These are phyloP conservation scores for Vanrija pseudolonga DNA, from an alignment of 1,284 basidiomycete species.

Conservation along the genomic window DNA sequence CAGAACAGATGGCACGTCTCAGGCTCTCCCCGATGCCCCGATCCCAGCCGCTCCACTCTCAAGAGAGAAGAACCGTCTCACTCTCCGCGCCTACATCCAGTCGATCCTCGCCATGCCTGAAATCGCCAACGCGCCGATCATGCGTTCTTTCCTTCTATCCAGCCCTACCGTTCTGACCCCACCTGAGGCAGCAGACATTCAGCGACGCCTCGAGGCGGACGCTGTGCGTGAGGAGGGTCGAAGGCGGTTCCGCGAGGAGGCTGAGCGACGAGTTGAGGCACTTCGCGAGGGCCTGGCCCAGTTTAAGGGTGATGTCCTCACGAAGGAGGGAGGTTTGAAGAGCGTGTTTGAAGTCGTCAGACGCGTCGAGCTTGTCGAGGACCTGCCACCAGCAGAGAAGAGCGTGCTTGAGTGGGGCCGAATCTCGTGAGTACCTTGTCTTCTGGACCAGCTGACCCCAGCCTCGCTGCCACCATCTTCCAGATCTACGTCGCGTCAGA, in stretches of 20 bases:
- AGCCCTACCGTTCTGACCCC: constrained; percentile 67
- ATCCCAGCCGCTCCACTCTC: constrained; percentile 57
- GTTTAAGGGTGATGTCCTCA: constrained; percentile 88
- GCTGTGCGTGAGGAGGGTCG: constrained; percentile 82
- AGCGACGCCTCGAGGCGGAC: constrained; percentile 81
- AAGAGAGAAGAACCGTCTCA: constrained; percentile 92
- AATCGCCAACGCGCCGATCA: constrained; percentile 77
- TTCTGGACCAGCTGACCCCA: constrained; percentile 29
- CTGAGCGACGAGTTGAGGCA: constrained; percentile 77
- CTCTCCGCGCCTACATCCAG: constrained; percentile 86
- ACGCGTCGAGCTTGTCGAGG: constrained; percentile 68
- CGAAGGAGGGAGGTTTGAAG: constrained; percentile 81
- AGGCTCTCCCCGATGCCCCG: neutral
- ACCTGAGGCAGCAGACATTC: constrained; percentile 76
- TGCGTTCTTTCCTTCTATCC: constrained; percentile 80
- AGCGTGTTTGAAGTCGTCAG: constrained; percentile 85
- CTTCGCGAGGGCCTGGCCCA: constrained; percentile 78
- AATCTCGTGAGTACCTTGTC: constrained; percentile 65
- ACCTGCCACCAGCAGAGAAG: constrained; percentile 78
- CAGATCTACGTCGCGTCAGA: constrained; percentile 92
- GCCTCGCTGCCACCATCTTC: constrained; percentile 92
- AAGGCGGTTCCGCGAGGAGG: constrained; percentile 79
- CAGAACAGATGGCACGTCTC: neutral
- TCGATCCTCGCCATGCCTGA: constrained; percentile 68
- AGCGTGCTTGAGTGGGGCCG: constrained; percentile 94